Base-by-base conservation (phyloP, 2,329 filamentous ascomycete species). In the Cladosporium colombiae region DNA sequence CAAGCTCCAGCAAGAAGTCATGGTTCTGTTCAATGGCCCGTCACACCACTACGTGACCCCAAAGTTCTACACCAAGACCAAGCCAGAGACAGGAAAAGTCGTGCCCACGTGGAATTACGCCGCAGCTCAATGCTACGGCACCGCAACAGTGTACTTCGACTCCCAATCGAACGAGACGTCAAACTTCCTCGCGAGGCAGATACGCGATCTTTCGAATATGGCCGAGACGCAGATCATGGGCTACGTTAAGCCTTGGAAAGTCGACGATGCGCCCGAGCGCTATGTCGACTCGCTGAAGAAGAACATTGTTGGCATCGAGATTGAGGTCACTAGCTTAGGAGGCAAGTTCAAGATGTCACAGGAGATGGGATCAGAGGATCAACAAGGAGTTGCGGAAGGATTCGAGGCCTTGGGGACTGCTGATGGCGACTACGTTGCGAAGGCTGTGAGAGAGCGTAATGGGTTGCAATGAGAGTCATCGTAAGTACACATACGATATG, bases 21-120 rank as follows among this genome's bases (percentile, higher is more conserved):
- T 88, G 33, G 78, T 91, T 2, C 78, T 90, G 18, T 91, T 91
- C 80, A 89, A 81, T 55, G 81, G 80, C 0, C 79, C 83, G 0
- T 74, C 80, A 0, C 83, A 90, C 44, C 86, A 88, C 76, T 91
- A 91, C 70, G 83, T 91, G 5, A 89, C 88, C 0, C 87, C 88
- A 0, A 88, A 89, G 67, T 90, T 90, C 76, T 91, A 90, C 78
- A 81, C 78, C 13, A 82, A 87, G 69, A 90, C 88, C 1, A 91
- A 90, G 73, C 88, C 87, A 0, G 73, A 71, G 0, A 87, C 84
- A 0, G 88, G 83, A 13, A 91, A 91, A 70, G 88, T 90, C 0
- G 88, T 89, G 5, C 88, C 88, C 0, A 91, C 88, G 0, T 91
- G 88, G 89, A 88, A 91, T 74, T 91, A 91, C 70, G 80, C 86